phyloP scores from a whole-genome alignment of 805 yeast genomes.

The Yarrowia sp. region DNA sequence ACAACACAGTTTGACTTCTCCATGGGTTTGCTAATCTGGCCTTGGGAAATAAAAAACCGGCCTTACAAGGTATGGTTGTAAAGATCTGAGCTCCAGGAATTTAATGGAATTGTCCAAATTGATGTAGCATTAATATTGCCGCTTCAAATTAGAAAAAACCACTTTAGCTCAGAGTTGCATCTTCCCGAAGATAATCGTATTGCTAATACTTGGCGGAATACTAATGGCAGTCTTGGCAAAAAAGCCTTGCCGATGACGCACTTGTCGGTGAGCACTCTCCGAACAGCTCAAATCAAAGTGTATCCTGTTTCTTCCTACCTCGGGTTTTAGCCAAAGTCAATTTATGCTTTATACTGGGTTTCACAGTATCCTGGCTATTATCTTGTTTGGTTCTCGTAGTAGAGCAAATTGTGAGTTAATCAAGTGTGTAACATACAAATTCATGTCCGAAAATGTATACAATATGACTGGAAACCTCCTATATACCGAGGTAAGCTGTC shows the following conservation, averaged over 20 bases:
- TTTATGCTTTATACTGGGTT: constrained; percentile 10
- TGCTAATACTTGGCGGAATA: not conserved
- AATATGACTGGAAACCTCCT: too few species aligned
- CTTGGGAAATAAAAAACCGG: not conserved
- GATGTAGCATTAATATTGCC: not conserved
- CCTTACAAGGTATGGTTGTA: not conserved
- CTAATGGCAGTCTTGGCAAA: not conserved
- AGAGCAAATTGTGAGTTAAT: too few species aligned
- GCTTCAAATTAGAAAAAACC: not conserved
- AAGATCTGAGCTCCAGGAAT: not conserved
- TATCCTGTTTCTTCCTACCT: not conserved
- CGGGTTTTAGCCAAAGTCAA: not conserved
- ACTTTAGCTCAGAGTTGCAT: not conserved
- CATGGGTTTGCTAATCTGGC: not conserved
- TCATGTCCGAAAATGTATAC: too few species aligned
- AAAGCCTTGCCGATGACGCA: not conserved
- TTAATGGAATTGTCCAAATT: not conserved
- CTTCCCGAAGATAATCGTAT: not conserved
- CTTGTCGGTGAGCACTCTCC: not conserved
- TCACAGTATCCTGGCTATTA: too few species aligned
- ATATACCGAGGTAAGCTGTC: too few species aligned
- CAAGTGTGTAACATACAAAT: too few species aligned
- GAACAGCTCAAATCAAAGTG: not conserved
- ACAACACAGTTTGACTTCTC: not conserved
- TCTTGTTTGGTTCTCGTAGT: too few species aligned